phyloP scores from a whole-genome alignment of 1,284 basidiomycete species.

The Rhodotorula sp. region DNA sequence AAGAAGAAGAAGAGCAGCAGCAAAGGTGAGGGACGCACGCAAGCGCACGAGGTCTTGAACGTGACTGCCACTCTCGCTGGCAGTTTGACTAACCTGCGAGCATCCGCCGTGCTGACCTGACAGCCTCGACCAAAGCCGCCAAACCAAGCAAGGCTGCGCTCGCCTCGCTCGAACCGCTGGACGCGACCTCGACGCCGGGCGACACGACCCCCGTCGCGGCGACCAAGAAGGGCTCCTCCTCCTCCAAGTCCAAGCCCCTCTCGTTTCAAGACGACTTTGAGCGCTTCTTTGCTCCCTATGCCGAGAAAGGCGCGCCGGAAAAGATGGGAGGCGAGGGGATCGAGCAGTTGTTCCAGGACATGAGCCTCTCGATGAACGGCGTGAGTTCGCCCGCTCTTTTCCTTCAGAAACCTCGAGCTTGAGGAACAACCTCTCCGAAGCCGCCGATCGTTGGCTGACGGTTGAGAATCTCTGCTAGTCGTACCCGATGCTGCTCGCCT shows the following conservation, averaged over 20 bases:
- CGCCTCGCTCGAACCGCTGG: neutral
- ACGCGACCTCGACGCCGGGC: conserved; percentile 10
- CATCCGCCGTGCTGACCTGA: too few relatives aligned
- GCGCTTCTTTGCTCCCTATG: conserved; percentile 29
- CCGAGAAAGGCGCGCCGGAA: conserved; percentile 14
- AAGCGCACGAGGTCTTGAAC: too few relatives aligned
- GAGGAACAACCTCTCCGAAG: too few relatives aligned
- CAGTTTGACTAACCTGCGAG: neutral
- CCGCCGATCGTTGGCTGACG: too few relatives aligned
- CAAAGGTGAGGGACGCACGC: too few relatives aligned
- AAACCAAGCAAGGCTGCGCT: conserved; percentile 1
- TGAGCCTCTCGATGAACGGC: conserved; percentile 33
- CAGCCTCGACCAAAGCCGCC: neutral
- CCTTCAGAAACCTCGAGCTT: too few relatives aligned
- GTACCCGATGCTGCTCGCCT: conserved; percentile 34
- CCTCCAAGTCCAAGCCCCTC: neutral
- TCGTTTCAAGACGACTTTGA: conserved; percentile 25
- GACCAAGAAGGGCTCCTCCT: neutral
- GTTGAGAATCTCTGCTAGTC: conserved; percentile 1
- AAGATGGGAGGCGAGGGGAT: conserved; percentile 34
- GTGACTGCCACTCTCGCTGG: too few relatives aligned
- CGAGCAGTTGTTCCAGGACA: conserved; percentile 35
- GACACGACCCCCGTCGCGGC: neutral
- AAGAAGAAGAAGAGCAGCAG: conserved; percentile 7
- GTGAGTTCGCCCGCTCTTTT: conserved; percentile 8